Conservation (phyloP, 2,329 filamentous ascomycete species). For the Cordyceps militaris region DNA sequence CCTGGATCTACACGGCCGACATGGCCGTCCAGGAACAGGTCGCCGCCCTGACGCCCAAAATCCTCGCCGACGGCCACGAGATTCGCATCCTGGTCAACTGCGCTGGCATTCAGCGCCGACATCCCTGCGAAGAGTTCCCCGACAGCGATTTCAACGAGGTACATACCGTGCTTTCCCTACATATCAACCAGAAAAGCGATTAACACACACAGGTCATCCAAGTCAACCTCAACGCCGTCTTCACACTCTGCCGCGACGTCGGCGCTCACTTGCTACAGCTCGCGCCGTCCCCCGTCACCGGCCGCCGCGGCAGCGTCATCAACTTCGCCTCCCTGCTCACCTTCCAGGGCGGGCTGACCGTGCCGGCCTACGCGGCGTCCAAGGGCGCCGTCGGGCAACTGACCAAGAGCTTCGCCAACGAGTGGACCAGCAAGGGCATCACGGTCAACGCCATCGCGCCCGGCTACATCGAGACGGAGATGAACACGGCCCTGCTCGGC, state of each 20-base stretch:
- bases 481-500: constrained; percentile 77
- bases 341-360: constrained; percentile 82
- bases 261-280: constrained; percentile 70
- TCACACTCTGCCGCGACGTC: constrained; percentile 68
- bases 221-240: constrained; percentile 79
- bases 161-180: background rate
- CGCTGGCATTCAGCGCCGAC: constrained; percentile 76
- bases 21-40: constrained; percentile 56
- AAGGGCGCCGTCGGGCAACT: constrained; percentile 82
- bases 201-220: constrained; percentile 55
- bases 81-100: constrained; percentile 80
- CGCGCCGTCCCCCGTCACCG: constrained; percentile 36
- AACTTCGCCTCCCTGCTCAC: constrained; percentile 76
- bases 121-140: constrained; percentile 69
- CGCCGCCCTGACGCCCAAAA: constrained; percentile 48
- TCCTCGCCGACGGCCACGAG: constrained; percentile 56
- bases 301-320: constrained; percentile 65
- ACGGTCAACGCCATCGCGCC: constrained; percentile 85
- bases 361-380: constrained; percentile 78
- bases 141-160: constrained; percentile 68
- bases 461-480: constrained; percentile 88
- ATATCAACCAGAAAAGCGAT: background rate
- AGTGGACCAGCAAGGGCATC: constrained; percentile 74
- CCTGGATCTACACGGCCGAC: constrained; percentile 62
- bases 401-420: constrained; percentile 78